A percentile compares a stretch with the other conserved stretches of the same genome.
Conservation (phyloP, 73 alveolate species). For the Diophrys sp. region DNA sequence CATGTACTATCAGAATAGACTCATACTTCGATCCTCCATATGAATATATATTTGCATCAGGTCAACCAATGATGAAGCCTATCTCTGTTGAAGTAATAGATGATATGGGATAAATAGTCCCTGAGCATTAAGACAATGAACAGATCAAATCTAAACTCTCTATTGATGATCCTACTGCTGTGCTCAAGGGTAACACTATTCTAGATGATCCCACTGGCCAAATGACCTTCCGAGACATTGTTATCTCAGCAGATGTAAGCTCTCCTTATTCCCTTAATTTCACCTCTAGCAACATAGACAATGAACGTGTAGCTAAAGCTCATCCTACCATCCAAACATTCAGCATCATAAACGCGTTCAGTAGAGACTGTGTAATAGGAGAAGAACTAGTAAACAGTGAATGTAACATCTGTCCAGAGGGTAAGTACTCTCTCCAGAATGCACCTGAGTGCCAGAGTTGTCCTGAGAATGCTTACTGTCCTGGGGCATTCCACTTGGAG, state of each 20-base stretch:
- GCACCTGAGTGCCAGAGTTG: slow-evolving; percentile 17
- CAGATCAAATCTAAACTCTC: background rate
- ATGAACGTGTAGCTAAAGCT: background rate
- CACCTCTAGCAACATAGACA: background rate
- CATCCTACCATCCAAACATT: background rate
- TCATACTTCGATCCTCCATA: background rate
- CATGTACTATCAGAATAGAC: background rate
- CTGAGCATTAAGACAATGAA: background rate
- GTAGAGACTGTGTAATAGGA: slow-evolving; percentile 12
- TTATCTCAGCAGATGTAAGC: background rate
- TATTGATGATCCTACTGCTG: background rate
- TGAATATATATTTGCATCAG: background rate
- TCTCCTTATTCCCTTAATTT: too few species aligned
- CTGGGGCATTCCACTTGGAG: slow-evolving; percentile 17
- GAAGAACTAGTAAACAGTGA: slow-evolving; percentile 7
- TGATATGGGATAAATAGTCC: background rate
- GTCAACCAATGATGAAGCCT: background rate
- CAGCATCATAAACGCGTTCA: background rate
- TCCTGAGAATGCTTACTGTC: slow-evolving; percentile 41
- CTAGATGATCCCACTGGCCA: background rate
- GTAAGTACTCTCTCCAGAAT: slow-evolving; percentile 9
- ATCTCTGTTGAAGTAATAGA: background rate
- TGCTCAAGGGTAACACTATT: background rate
- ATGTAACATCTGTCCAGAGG: slow-evolving; percentile 22
- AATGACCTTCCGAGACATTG: background rate